These are phyloP conservation scores for Chenopodium berlandieri DNA, from an alignment of 148 eudicot species.

Conservation along the genomic window DNA sequence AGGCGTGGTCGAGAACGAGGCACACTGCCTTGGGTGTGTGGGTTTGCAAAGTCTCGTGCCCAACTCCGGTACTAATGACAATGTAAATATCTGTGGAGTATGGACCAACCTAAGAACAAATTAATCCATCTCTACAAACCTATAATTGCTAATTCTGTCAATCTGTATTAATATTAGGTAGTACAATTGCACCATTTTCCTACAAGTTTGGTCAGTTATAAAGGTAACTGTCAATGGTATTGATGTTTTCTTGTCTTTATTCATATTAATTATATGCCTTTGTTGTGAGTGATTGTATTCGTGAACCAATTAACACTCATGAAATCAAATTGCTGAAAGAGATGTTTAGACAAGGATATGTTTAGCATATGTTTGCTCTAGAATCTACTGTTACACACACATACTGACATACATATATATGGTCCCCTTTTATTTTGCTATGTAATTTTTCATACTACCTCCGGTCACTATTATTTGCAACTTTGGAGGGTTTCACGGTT, in stretches of 20 bases:
- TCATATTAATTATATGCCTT: not conserved
- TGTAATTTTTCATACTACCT: not conserved
- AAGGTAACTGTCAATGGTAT: not conserved
- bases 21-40: too few relatives aligned
- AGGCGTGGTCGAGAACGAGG: too few relatives aligned
- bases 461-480: too few relatives aligned
- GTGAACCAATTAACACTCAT: not conserved
- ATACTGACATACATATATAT: not conserved
- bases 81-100: too few relatives aligned
- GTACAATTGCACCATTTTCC: not conserved
- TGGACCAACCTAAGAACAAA: slow-evolving; percentile 1
- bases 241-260: slow-evolving; percentile 14
- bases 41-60: too few relatives aligned
- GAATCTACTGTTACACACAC: not conserved
- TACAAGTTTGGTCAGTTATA: not conserved
- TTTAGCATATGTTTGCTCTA: slow-evolving; percentile 1
- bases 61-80: too few relatives aligned
- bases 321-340: not conserved
- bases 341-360: slow-evolving; percentile 2
- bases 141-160: not conserved
- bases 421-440: not conserved
- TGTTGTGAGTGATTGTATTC: slow-evolving; percentile 6
- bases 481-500: too few relatives aligned
- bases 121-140: not conserved
- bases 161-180: not conserved